phyloP scores from a whole-genome alignment of 2,329 filamentous ascomycete genomes.

The Penicillium nordicum region DNA sequence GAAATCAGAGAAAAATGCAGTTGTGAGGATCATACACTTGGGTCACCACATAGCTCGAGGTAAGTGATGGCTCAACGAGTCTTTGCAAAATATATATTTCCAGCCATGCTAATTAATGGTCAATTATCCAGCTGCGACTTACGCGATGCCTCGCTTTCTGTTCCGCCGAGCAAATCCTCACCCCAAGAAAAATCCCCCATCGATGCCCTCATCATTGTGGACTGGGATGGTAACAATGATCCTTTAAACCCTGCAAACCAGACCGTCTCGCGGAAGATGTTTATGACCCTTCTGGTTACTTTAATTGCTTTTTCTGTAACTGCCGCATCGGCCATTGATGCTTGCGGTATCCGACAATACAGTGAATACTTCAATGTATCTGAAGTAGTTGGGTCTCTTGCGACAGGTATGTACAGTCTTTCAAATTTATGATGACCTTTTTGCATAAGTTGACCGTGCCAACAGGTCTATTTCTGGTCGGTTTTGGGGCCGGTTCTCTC shows the following conservation, averaged over 20 bases:
- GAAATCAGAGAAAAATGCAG: not conserved
- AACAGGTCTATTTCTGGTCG: slow-evolving; percentile 33
- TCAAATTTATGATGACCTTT: not conserved
- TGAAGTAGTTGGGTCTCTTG: slow-evolving; percentile 51
- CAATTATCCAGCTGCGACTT: not conserved
- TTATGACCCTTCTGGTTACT: slow-evolving; percentile 44
- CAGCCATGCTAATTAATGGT: not conserved
- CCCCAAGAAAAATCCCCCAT: not conserved
- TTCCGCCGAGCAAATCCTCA: not conserved
- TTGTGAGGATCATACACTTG: not conserved
- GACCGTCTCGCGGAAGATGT: slow-evolving; percentile 30
- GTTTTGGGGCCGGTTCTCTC: slow-evolving; percentile 48
- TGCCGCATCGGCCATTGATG: slow-evolving; percentile 53
- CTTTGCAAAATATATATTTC: not conserved
- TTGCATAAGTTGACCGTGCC: not conserved
- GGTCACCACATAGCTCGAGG: not conserved
- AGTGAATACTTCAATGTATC: slow-evolving; percentile 48
- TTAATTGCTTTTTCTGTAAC: slow-evolving; percentile 51
- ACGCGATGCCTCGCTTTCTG: not conserved
- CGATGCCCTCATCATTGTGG: slow-evolving; percentile 22
- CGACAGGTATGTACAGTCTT: slow-evolving; percentile 36
- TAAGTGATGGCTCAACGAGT: not conserved
- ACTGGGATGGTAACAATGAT: slow-evolving; percentile 39
- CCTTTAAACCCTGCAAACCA: slow-evolving; percentile 40
- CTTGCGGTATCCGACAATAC: slow-evolving; percentile 46